Evolutionary conservation across 192 early-diverging fungal genomes (phyloP).

Genomic region (Phycomyces blakesleeanus): DNA sequence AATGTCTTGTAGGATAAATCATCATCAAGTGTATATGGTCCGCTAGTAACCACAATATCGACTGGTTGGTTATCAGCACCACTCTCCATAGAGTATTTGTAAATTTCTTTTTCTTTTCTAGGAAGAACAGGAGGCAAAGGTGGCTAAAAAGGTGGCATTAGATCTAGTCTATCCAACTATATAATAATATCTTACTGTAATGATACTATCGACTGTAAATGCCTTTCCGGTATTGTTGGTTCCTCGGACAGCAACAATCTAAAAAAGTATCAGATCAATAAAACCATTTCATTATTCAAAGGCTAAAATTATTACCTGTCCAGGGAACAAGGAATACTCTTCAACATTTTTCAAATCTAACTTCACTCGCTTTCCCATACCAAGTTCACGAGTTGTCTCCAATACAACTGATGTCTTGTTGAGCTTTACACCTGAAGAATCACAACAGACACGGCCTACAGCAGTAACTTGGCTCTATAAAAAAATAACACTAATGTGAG

Average conservation of each 20-base stretch:
- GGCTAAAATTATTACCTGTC: conserved; percentile 51
- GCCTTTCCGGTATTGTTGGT: conserved; percentile 53
- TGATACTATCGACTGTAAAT: conserved; percentile 51
- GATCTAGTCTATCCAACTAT: conserved; percentile 28
- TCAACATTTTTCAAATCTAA: conserved; percentile 58
- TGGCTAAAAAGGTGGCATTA: conserved; percentile 34
- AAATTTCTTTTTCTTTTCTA: conserved; percentile 39
- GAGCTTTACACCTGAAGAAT: conserved; percentile 57
- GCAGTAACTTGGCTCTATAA: conserved; percentile 58
- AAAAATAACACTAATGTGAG: conserved; percentile 23
- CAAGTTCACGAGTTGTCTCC: conserved; percentile 76
- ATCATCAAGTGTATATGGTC: conserved; percentile 83
- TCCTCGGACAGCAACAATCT: conserved; percentile 69
- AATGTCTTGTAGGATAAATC: conserved; percentile 81
- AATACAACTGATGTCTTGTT: conserved; percentile 72
- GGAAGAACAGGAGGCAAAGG: conserved; percentile 48
- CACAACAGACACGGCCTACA: conserved; percentile 78
- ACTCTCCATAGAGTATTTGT: conserved; percentile 29
- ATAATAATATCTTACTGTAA: conserved; percentile 44
- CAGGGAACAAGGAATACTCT: conserved; percentile 81
- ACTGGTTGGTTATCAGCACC: conserved; percentile 29
- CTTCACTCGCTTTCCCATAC: conserved; percentile 63
- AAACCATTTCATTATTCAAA: neutral
- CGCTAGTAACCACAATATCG: conserved; percentile 68
- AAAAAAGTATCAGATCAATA: neutral